Evolutionary conservation across 139 green algal genomes (phyloP), one percentile per base, ranked within the genome.

Genomic region (Chlorella sp.): DNA sequence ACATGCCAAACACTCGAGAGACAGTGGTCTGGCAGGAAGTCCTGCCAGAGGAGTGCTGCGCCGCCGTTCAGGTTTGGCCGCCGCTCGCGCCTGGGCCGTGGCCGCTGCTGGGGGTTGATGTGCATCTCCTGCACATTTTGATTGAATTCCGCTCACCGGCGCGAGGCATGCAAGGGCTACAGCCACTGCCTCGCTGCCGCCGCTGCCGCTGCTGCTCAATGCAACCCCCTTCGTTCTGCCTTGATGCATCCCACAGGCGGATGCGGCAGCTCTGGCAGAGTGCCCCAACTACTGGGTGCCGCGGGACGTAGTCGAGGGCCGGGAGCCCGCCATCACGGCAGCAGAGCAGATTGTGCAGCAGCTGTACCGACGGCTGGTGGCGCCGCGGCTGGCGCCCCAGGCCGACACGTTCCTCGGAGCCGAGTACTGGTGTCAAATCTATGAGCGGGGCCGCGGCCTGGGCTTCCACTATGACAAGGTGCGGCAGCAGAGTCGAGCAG

Each of bases 401-500:
- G 40, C 78, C 30, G 76, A 70, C 8, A 30, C 65, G 0, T 92
- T 82, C 85, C 81, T 48, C 6, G 92, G 92, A 5, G 89, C 86
- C 32, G 92, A 95, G 86, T 94, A 89, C 84, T 95, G 92, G 92
- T 82, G 88, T 34, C 92, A 95, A 90, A 85, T 92, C 2, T 95
- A 95, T 40, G 75, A 91, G 75, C 74, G 78, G n/a, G 92, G 92
- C 13, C 73, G 80, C 22, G 92, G 92, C n/a, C 85, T 95, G 36
- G 88, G 62, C 9, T 95, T 95, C 60, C 93, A 95, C 79, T 95
- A 95, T 81, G 93, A 95, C 84, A 95, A 95, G 73, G 51, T 24
- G 16, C n/a, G 16, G 51, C 46, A 24, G 51, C 14, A 16, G 51
- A 26, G 51, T 16, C 4, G 11, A 60, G 51, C 51, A 24, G 8